Percentiles rank a stretch among this genome's conserved stretches.
phyloP scores from a whole-genome alignment of 345 rosid species.

The Durio zibethinus region DNA sequence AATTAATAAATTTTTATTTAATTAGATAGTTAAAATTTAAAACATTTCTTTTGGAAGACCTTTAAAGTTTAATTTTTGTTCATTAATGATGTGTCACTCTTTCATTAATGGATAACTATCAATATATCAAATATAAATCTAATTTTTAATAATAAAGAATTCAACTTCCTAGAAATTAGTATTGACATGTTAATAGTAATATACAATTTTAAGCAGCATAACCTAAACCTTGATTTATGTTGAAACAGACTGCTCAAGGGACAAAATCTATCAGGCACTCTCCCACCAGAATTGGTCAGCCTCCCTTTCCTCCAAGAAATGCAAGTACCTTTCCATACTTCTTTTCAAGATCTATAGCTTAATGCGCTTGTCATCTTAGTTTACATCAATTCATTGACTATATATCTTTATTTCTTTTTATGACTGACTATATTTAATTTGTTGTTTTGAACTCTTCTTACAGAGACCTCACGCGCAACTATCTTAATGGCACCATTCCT shows the following conservation, averaged over 20 bases:
- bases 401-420: neutral
- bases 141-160: too few relatives aligned
- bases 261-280: neutral
- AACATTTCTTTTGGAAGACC: too few relatives aligned
- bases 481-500: neutral
- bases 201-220: too few relatives aligned
- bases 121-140: too few relatives aligned
- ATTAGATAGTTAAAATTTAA: too few relatives aligned
- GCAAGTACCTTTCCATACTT: constrained; percentile 23
- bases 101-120: too few relatives aligned
- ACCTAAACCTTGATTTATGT: neutral
- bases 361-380: neutral
- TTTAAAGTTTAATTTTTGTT: too few relatives aligned
- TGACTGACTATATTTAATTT: neutral
- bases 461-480: neutral
- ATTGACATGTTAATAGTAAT: too few relatives aligned
- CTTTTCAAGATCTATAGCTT: neutral
- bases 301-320: constrained; percentile 41
- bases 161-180: too few relatives aligned
- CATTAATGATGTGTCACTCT: too few relatives aligned
- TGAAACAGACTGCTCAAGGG: neutral
- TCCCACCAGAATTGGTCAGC: constrained; percentile 25
- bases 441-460: neutral
- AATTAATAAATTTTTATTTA: too few relatives aligned
- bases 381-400: neutral